Evolutionary conservation across 208 protist genomes (phyloP).

Genomic region (Leishmania gerbilli): DNA sequence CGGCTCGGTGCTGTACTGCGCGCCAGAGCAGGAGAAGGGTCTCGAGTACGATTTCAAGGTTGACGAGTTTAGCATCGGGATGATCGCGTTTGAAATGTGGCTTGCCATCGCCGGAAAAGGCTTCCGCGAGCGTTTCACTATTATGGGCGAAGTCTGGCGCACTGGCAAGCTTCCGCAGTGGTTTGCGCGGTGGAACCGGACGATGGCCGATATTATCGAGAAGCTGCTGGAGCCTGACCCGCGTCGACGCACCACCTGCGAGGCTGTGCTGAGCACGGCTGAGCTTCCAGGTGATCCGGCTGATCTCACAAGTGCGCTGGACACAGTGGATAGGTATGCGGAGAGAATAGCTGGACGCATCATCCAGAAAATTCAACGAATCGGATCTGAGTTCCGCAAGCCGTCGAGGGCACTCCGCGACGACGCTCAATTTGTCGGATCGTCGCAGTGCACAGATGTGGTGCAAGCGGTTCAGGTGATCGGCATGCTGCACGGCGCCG

Average conservation of each 20-base stretch:
- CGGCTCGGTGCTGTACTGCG: conserved; percentile 86
- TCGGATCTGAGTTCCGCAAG: conserved; percentile 46
- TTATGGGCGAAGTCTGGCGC: conserved; percentile 76
- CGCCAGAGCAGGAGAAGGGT: conserved; percentile 78
- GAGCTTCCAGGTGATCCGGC: conserved; percentile 78
- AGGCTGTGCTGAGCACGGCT: conserved; percentile 64
- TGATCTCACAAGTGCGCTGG: conserved; percentile 70
- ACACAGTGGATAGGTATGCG: conserved; percentile 70
- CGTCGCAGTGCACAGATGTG: conserved; percentile 39
- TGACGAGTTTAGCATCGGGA: conserved; percentile 87
- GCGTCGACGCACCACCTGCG: conserved; percentile 49
- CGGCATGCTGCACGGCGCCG: conserved; percentile 61
- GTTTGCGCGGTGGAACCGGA: conserved; percentile 61
- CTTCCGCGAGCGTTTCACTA: conserved; percentile 80
- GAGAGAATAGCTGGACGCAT: conserved; percentile 61
- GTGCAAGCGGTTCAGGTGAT: conserved; percentile 54
- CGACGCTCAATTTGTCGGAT: conserved; percentile 34
- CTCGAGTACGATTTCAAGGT: conserved; percentile 84
- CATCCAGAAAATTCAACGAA: conserved; percentile 57
- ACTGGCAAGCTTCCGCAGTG: conserved; percentile 66
- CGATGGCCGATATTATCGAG: conserved; percentile 62
- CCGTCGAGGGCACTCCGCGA: conserved; percentile 34
- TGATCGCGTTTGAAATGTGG: conserved; percentile 92
- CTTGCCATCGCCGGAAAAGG: conserved; percentile 70
- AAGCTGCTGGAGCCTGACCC: conserved; percentile 62